Percentiles rank a stretch among this genome's conserved stretches.
Conservation (phyloP, 2,329 filamentous ascomycete genomes). For the Colletotrichum higginsianum region DNA sequence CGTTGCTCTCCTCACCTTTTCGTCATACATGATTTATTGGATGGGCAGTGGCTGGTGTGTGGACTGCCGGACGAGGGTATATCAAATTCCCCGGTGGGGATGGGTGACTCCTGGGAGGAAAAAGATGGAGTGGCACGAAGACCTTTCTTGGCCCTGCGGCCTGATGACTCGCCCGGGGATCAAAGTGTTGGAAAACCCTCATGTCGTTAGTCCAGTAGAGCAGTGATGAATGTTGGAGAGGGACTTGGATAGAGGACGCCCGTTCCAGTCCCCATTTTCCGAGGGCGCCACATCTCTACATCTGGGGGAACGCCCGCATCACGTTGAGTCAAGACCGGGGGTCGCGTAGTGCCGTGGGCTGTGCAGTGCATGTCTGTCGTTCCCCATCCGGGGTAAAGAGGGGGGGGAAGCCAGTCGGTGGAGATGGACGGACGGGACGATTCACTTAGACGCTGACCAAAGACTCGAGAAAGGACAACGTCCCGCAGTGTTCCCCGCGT, state of each 20-base stretch:
- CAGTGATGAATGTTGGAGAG: neutral
- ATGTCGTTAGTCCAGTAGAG: neutral
- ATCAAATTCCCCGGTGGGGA: slow-evolving; percentile 17
- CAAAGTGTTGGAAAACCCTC: neutral
- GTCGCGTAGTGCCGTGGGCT: slow-evolving; percentile 18
- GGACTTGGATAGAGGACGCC: slow-evolving; percentile 6
- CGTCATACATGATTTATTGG: neutral
- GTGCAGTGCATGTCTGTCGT: neutral
- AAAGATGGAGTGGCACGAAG: neutral
- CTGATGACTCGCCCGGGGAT: slow-evolving; percentile 32
- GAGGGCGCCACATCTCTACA: neutral
- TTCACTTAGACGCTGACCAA: neutral
- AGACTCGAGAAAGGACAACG: too few species aligned
- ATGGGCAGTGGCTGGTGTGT: neutral
- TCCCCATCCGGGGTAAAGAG: slow-evolving; percentile 24
- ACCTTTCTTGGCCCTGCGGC: slow-evolving; percentile 32
- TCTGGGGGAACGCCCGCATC: slow-evolving; percentile 16
- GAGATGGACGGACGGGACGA: neutral
- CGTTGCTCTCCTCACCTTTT: neutral
- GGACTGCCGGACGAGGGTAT: slow-evolving; percentile 24
- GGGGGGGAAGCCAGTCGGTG: neutral
- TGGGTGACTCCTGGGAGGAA: neutral
- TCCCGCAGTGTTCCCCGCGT: slow-evolving; percentile 23
- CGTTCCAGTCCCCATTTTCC: neutral
- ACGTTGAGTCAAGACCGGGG: slow-evolving; percentile 1